Conservation (phyloP, 371 early-diverging fungal species). For the Rhizopus stolonifer region DNA sequence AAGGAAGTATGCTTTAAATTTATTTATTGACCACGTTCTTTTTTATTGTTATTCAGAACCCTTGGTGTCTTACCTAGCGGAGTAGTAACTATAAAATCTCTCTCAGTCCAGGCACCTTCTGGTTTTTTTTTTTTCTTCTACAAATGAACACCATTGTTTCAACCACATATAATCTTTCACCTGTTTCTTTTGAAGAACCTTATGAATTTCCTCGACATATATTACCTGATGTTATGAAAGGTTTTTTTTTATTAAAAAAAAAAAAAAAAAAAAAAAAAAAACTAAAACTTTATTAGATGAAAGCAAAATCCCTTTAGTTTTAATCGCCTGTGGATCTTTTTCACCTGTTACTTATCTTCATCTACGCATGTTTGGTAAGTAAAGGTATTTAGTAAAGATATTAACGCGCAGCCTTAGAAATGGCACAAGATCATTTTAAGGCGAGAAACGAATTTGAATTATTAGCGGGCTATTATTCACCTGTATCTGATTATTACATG, state of each 20-base stretch:
- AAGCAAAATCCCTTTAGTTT: conserved; percentile 81
- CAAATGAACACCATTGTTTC: conserved; percentile 1
- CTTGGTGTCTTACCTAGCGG: no score
- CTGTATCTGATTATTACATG: conserved; percentile 90
- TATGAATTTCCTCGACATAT: conserved; percentile 11
- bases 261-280: no score
- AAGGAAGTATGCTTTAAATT: no score
- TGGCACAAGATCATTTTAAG: conserved; percentile 88
- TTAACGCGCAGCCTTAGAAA: no score
- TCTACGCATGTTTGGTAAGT: conserved; percentile 97
- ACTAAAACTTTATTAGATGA: conserved; percentile 54
- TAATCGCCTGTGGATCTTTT: conserved; percentile 97
- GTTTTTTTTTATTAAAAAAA: not conserved
- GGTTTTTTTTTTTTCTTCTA: not conserved
- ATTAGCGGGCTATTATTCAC: conserved; percentile 94
- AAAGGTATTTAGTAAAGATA: no score
- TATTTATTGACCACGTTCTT: no score
- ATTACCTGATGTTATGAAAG: conserved; percentile 14
- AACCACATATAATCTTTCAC: conserved; percentile 3
- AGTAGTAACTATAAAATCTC: no score
- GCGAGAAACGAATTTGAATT: conserved; percentile 80
- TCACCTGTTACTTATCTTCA: conserved; percentile 97
- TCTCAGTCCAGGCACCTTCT: not conserved
- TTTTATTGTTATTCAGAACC: no score
- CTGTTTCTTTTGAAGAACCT: conserved; percentile 8